phyloP scores from a whole-genome alignment of 345 rosid genomes.

The Euclidium syriacum region DNA sequence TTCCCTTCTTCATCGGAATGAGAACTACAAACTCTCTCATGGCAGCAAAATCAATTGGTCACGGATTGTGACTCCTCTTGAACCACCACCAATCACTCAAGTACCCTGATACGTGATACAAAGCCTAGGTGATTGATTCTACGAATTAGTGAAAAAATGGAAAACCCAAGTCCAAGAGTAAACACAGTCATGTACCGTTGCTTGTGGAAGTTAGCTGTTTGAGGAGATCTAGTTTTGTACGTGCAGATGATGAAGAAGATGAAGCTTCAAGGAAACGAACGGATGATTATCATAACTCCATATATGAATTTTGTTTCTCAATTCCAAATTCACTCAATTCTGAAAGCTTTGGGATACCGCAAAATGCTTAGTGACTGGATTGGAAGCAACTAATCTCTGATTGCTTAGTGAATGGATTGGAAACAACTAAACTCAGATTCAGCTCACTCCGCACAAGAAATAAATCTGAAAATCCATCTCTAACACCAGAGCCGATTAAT shows the following conservation, averaged over 20 bases:
- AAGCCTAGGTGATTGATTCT: background rate
- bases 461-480: too few relatives aligned
- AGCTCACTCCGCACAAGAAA: too few relatives aligned
- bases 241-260: constrained; percentile 51
- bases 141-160: background rate
- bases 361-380: too few relatives aligned
- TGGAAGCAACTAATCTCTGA: too few relatives aligned
- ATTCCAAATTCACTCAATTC: background rate
- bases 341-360: too few relatives aligned
- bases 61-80: constrained; percentile 44
- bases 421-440: too few relatives aligned
- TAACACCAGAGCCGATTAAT: too few relatives aligned
- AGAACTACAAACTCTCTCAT: too few relatives aligned
- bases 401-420: too few relatives aligned
- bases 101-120: constrained; percentile 38
- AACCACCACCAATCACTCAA: constrained; percentile 49
- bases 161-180: background rate
- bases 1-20: too few relatives aligned
- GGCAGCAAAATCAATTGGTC: too few relatives aligned
- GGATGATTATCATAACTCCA: background rate
- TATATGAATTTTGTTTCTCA: background rate
- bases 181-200: constrained; percentile 41
- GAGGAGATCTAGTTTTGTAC: constrained; percentile 66
- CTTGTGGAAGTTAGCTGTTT: constrained; percentile 56
- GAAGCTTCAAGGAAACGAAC: constrained; percentile 40